Percentiles rank a stretch among this genome's conserved stretches.
These are phyloP conservation scores for Noccaea caerulescens DNA, from an alignment of 345 rosid species.

Conservation along the genomic window DNA sequence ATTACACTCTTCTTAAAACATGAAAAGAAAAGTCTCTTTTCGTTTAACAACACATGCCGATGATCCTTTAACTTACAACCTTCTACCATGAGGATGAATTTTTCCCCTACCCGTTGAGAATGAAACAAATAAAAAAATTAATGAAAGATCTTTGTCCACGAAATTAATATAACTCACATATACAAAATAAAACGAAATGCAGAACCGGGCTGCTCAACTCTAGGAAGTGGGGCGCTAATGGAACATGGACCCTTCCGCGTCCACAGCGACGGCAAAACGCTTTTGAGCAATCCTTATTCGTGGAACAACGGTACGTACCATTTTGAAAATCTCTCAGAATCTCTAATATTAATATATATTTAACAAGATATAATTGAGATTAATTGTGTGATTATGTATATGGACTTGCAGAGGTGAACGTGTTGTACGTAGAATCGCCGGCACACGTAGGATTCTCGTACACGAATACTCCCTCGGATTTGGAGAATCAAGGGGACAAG, in stretches of 20 bases:
- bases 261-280: slow-evolving; percentile 59
- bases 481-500: slow-evolving; percentile 43
- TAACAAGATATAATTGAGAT: not conserved
- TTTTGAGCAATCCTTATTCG: slow-evolving; percentile 51
- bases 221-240: slow-evolving; percentile 54
- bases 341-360: not conserved
- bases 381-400: not conserved
- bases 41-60: too few relatives aligned
- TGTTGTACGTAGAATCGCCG: slow-evolving; percentile 57
- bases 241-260: slow-evolving; percentile 70
- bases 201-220: slow-evolving; percentile 79
- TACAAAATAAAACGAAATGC: not conserved
- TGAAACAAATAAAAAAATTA: not conserved
- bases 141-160: not conserved
- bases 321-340: not conserved
- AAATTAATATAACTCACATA: not conserved
- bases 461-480: slow-evolving; percentile 54
- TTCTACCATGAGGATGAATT: too few relatives aligned
- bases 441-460: slow-evolving; percentile 64
- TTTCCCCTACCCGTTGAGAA: not conserved
- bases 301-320: slow-evolving; percentile 66
- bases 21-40: too few relatives aligned
- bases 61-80: too few relatives aligned
- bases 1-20: too few relatives aligned
- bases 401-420: slow-evolving; percentile 48